Percentiles rank a stretch among this genome's conserved stretches.
These are phyloP conservation scores for Plasmodium yoelii DNA, from an alignment of 169 alveolate genomes.

Conservation along the genomic window DNA sequence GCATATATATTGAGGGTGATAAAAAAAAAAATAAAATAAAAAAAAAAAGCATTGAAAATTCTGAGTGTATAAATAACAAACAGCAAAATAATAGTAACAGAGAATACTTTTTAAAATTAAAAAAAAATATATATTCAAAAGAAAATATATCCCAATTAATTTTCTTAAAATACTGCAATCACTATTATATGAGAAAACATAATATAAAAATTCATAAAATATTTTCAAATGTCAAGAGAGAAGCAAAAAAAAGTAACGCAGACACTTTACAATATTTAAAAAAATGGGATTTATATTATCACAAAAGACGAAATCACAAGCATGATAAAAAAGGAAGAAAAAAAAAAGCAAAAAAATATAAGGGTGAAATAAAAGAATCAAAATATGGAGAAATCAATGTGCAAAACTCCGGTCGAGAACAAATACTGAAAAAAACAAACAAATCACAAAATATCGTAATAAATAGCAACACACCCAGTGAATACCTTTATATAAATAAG, in stretches of 20 bases:
- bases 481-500: too few species aligned
- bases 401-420: too few species aligned
- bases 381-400: too few species aligned
- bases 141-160: background rate
- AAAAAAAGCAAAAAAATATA: too few species aligned
- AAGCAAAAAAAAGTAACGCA: background rate
- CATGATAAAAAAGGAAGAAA: too few species aligned
- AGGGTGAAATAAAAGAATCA: too few species aligned
- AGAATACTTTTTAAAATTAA: constrained; percentile 7
- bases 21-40: too few species aligned
- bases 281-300: too few species aligned
- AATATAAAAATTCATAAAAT: constrained; percentile 16
- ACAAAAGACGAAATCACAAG: too few species aligned
- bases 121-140: constrained; percentile 18
- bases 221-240: constrained; percentile 19
- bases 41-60: background rate
- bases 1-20: background rate
- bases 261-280: constrained; percentile 4
- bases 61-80: background rate
- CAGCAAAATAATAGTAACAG: background rate
- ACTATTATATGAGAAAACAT: constrained; percentile 11
- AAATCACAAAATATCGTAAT: too few species aligned
- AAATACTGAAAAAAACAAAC: too few species aligned
- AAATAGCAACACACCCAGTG: too few species aligned
- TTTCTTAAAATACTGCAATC: constrained; percentile 4